Evolutionary conservation across 495 filamentous ascomycete species (phyloP).

Genomic region (Hyphodiscus hymeniophilus): DNA sequence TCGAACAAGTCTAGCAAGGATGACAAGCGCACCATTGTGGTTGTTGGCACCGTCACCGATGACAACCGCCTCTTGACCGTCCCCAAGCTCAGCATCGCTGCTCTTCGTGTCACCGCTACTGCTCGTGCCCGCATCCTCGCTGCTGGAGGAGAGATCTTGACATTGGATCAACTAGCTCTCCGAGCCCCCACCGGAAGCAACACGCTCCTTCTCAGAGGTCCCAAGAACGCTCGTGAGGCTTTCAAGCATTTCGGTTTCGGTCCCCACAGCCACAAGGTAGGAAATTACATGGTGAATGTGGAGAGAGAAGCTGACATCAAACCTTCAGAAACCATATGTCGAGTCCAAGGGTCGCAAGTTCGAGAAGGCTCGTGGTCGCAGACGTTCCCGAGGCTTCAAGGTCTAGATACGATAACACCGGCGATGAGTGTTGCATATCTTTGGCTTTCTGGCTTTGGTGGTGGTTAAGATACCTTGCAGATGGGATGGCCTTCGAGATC

Average conservation of each 20-base stretch:
- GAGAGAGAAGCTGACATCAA: conserved; percentile 15
- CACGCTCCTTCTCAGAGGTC: conserved; percentile 88
- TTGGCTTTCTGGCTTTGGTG: conserved; percentile 12
- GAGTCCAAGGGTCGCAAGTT: conserved; percentile 99
- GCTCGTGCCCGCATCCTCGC: conserved; percentile 86
- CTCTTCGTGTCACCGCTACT: conserved; percentile 90
- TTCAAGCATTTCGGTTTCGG: conserved; percentile 99
- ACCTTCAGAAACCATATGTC: conserved; percentile 78
- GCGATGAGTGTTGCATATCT: conserved; percentile 9
- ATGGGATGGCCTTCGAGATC: neutral
- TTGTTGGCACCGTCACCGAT: conserved; percentile 91
- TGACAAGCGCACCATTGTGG: conserved; percentile 82
- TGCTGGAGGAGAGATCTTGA: conserved; percentile 89
- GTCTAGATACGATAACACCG: conserved; percentile 50
- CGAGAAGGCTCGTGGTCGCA: conserved; percentile 94
- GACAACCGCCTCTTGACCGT: conserved; percentile 85
- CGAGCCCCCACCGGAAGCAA: conserved; percentile 89
- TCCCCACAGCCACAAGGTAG: conserved; percentile 91
- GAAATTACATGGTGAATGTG: conserved; percentile 20
- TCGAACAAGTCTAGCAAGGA: conserved; percentile 56
- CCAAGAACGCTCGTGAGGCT: conserved; percentile 95
- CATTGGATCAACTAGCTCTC: conserved; percentile 91
- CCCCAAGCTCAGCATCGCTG: conserved; percentile 87
- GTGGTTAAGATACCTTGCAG: conserved; percentile 2
- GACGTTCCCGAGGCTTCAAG: conserved; percentile 97